Evolutionary conservation across 2,329 filamentous ascomycete genomes (phyloP).

Genomic region (Aspergillus fijiensis): DNA sequence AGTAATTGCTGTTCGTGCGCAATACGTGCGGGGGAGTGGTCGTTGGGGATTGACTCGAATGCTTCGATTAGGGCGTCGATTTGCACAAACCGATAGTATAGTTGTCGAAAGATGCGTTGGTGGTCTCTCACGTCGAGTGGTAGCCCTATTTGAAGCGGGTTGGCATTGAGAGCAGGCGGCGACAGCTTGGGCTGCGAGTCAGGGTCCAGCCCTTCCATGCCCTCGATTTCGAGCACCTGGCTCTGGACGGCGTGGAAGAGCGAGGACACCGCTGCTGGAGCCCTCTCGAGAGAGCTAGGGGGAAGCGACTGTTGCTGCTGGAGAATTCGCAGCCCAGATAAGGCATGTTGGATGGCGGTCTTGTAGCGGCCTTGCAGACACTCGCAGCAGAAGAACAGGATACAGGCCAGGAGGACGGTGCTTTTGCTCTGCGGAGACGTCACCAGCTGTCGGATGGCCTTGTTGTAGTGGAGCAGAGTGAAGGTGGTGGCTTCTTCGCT

Average conservation of each 20-base stretch:
- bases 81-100: not conserved
- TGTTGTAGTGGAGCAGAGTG: slow-evolving; percentile 1
- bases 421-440: not conserved
- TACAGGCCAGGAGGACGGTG: not conserved
- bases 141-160: too few species aligned
- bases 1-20: not conserved
- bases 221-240: slow-evolving; percentile 1
- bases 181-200: not conserved
- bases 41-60: not conserved
- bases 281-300: not conserved
- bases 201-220: not conserved
- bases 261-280: not conserved
- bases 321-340: not conserved
- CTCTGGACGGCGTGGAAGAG: not conserved
- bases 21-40: not conserved
- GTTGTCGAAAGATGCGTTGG: not conserved
- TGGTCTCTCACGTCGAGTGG: not conserved
- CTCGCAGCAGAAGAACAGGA: slow-evolving; percentile 2
- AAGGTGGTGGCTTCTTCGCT: not conserved
- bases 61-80: not conserved
- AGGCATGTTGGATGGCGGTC: not conserved
- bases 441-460: slow-evolving; percentile 1
- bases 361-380: slow-evolving; percentile 1
- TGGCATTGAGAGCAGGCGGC: too few species aligned
- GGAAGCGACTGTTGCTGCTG: not conserved